Percentiles rank a stretch among this genome's conserved stretches.
Evolutionary conservation across 352 stramenopile species (phyloP).

Genomic region (Pythium vanterpoolii): DNA sequence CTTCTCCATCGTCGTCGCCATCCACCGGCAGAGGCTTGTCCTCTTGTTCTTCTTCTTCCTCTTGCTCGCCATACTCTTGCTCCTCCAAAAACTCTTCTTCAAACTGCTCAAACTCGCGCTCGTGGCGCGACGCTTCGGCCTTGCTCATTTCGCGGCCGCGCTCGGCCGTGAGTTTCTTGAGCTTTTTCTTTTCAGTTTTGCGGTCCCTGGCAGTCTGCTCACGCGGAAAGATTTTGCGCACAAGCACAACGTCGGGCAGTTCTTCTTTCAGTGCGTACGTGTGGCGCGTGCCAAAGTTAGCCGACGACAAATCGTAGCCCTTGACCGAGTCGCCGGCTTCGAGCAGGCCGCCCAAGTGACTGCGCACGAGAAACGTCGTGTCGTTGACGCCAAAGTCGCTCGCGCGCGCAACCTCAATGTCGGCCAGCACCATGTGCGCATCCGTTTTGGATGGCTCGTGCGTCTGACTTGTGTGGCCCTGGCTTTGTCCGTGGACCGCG

Average conservation of each 20-base stretch:
- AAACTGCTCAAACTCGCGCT: conserved; percentile 62
- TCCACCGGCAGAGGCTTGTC: conserved; percentile 23
- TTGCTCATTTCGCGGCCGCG: conserved; percentile 47
- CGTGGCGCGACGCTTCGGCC: conserved; percentile 37
- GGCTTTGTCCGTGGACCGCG: conserved; percentile 1
- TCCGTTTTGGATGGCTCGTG: too few species aligned
- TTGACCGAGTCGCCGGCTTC: conserved; percentile 63
- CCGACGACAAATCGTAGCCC: conserved; percentile 64
- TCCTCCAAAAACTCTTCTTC: conserved; percentile 62
- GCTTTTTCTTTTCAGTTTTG: conserved; percentile 24
- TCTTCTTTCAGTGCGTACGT: conserved; percentile 48
- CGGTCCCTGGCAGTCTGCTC: conserved; percentile 27
- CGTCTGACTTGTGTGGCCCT: too few species aligned
- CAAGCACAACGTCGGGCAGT: conserved; percentile 70
- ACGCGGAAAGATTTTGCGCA: conserved; percentile 64
- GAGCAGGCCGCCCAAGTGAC: conserved; percentile 57
- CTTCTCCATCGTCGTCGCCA: conserved; percentile 18
- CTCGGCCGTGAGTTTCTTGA: conserved; percentile 44
- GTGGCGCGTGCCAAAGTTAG: conserved; percentile 49
- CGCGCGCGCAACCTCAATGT: conserved; percentile 64
- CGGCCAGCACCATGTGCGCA: conserved; percentile 37
- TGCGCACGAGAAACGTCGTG: conserved; percentile 62
- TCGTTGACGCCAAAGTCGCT: conserved; percentile 83
- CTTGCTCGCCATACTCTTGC: conserved; percentile 28
- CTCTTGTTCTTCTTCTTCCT: conserved; percentile 26